Evolutionary conservation across 129 eudicot species (phyloP).

Genomic region (Flaveria sonorensis): DNA sequence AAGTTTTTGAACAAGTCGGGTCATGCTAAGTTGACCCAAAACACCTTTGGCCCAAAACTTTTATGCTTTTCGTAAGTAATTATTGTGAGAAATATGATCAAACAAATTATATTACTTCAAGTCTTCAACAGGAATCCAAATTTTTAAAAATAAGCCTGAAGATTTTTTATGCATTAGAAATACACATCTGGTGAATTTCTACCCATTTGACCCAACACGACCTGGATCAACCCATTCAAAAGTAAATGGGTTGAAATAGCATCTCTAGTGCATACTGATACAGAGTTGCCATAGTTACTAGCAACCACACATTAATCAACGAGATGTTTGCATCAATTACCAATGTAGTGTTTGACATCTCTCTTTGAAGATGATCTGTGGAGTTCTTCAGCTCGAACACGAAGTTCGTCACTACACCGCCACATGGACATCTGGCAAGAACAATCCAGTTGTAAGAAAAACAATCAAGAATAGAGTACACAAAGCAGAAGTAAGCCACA

Average conservation of each 20-base stretch:
- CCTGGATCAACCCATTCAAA: neutral
- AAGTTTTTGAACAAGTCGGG: neutral
- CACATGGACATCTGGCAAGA: slow-evolving; percentile 88
- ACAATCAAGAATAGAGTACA: neutral
- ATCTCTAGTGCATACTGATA: neutral
- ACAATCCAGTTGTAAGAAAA: slow-evolving; percentile 7
- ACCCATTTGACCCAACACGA: neutral
- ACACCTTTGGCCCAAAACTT: neutral
- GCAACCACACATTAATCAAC: neutral
- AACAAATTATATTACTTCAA: neutral
- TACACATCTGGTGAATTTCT: neutral
- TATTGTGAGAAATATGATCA: neutral
- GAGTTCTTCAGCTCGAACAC: slow-evolving; percentile 79
- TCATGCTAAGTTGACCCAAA: slow-evolving; percentile 1
- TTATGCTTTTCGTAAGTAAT: neutral
- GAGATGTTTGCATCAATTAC: slow-evolving; percentile 37
- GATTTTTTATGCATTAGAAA: neutral
- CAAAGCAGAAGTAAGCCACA: slow-evolving; percentile 8
- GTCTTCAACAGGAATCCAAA: neutral
- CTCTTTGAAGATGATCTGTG: slow-evolving; percentile 63
- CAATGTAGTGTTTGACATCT: slow-evolving; percentile 96
- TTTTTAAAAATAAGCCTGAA: neutral
- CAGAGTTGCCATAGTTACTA: too few species aligned
- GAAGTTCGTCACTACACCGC: slow-evolving; percentile 98
- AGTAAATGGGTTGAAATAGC: neutral